Conservation (phyloP, 768 basidiomycete species). For the Polyporus arcularius region DNA sequence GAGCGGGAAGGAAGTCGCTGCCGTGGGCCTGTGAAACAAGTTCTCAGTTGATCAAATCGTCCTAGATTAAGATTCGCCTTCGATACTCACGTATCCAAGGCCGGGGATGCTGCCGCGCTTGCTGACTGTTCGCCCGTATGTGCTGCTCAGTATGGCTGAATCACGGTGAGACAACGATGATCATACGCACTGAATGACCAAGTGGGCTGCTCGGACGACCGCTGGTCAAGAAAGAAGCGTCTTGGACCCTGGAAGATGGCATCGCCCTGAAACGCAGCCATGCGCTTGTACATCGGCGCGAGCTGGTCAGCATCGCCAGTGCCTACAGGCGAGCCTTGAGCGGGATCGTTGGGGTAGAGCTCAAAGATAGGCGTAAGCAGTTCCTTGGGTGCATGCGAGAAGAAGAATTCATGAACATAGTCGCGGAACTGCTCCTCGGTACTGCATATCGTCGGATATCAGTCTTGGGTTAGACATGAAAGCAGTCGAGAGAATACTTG, state of each 20-base stretch:
- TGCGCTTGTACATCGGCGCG: constrained; percentile 53
- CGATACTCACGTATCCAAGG: not conserved
- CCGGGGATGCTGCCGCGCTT: not conserved
- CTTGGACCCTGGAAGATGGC: constrained; percentile 50
- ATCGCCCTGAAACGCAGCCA: constrained; percentile 53
- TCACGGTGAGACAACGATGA: not conserved
- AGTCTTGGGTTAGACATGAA: not conserved
- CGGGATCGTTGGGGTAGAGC: constrained; percentile 36
- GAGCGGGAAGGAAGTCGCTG: constrained; percentile 22
- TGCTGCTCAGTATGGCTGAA: not conserved
- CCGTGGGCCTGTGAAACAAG: constrained; percentile 15
- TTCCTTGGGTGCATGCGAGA: constrained; percentile 10
- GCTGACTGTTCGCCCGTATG: not conserved
- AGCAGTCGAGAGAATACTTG: constrained; percentile 10
- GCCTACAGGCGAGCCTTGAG: constrained; percentile 52
- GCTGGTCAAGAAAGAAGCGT: constrained; percentile 38
- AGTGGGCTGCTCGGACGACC: constrained; percentile 39
- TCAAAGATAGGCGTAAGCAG: constrained; percentile 14
- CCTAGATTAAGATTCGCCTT: not conserved
- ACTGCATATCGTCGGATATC: constrained; percentile 7
- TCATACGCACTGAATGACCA: constrained; percentile 44
- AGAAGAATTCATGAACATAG: constrained; percentile 21
- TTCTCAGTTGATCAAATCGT: not conserved
- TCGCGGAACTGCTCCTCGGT: constrained; percentile 21
- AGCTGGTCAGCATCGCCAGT: constrained; percentile 48